Base-by-base conservation (phyloP, 768 basidiomycete genomes). In the Suillus fuscotomentosus region DNA sequence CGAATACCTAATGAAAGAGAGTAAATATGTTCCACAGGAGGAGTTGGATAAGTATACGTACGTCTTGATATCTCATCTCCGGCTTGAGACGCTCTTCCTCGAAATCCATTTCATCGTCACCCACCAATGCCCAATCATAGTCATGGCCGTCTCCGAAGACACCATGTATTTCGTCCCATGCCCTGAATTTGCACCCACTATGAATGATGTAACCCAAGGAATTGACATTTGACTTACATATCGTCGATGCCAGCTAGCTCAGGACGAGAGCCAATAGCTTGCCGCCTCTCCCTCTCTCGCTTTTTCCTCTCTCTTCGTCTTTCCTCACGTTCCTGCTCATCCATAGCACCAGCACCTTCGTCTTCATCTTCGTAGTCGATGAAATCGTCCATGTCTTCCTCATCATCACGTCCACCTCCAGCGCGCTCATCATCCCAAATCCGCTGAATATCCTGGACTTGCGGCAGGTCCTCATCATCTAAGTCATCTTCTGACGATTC, bases 91-190 rank as follows among this genome's bases (percentile, higher is more conserved):
- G 68, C 38, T 84, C 80, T 31, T 82, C 81, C 10, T 90, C 86
- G 34, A 77, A 79, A 27, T 77, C 77, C 3, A 72, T 74, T 47
- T 83, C 83, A 2, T 94, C 92, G 38, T 96, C 96, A 6, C 89
- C 94, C 54, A 81, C 89, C 53, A 99, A 76, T 14, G 96, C 96
- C 91, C 94, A 96, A 69, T 95, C 95, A 74, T 97, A 99, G 68
- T 99, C 96, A 70, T 91, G 89, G 8, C 97, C 97, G 67, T 96
- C 92, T 41, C 97, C 97, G 68, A 99, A 99, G 1, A 99, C 94
- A 64, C 94, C 96, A 66, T 92, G 90, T 34, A 99, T 91, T 77
- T 98, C 97, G 55, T 92, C 90, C 94, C 95, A 97, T 34, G 94
- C 90, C 71, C 94, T 97, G 68, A 3, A 66, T 66, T 63, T 6